Base-by-base conservation (phyloP, 768 basidiomycete species). In the Tricholoma terreum region DNA sequence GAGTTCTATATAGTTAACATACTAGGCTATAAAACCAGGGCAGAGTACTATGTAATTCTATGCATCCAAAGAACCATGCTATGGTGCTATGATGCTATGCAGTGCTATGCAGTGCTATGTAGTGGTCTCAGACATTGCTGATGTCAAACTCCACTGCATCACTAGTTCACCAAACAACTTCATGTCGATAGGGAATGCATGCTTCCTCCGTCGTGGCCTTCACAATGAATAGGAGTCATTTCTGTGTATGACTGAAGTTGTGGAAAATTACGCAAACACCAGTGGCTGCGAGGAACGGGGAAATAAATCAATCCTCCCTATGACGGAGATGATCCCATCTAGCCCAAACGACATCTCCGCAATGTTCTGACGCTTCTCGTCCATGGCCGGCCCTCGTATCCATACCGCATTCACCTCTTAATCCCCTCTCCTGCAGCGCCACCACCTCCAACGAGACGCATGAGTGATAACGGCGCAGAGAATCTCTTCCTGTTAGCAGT, bases 141-240 rank as follows among this genome's bases (percentile, higher is more conserved):
- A n/a, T n/a, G n/a, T n/a, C 64, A 65, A 85, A 82, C 22, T 67
- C 70, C n/a, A 74, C 72, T 17, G 75, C 73, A 14, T n/a, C 27
- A 0, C 75, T 64, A 19, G 84, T 55, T 42, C 72, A 74, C 71
- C 82, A 79, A 60, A 86, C 72, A 42, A 83, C 67, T 52, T 75
- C 67, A 65, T 87, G 85, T 24, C 53, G 63, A 58, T 24, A 73
- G 58, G 4, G 70, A 73, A 60, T 73, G 74, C 24, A 75, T 49
- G 59, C 58, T 14, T 65, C 50, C 42, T 34, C 56, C 52, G 61
- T 65, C 58, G 65, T 36, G 31, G 14, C 27, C 45, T 15, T 27
- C 68, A 14, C 79, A 6, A 84, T 68, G 48, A 66, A 50, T 6
- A 65, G 58, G 24, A 60, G 49, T 8, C 62, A 53, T 3, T 27